These are phyloP conservation scores for Tubosaeta brunneosetosa DNA, from an alignment of 768 basidiomycete genomes.

Conservation along the genomic window DNA sequence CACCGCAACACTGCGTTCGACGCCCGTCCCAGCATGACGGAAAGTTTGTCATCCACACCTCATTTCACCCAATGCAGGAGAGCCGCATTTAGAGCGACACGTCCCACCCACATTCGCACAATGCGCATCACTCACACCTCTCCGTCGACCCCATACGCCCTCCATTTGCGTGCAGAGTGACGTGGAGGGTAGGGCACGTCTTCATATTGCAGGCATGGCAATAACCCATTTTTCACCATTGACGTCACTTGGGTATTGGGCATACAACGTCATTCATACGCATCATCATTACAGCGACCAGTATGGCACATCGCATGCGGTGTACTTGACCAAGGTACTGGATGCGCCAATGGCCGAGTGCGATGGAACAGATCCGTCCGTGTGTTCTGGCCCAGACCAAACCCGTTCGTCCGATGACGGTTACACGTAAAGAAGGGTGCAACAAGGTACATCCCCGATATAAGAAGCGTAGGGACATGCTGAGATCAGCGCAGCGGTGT, in stretches of 20 bases:
- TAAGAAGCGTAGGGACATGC: neutral
- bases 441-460: neutral
- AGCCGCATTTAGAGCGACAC: too few species aligned
- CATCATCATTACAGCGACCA: neutral
- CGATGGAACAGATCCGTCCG: conserved; percentile 6
- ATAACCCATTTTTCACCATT: neutral
- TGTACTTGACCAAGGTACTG: neutral
- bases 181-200: too few species aligned
- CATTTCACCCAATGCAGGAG: too few species aligned
- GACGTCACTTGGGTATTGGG: neutral
- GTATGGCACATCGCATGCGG: neutral
- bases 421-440: conserved; percentile 1
- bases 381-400: neutral
- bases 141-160: too few species aligned
- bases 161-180: too few species aligned
- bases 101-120: too few species aligned
- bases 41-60: too few species aligned
- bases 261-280: neutral
- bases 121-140: too few species aligned
- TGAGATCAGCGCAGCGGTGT: neutral
- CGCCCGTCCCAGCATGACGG: too few species aligned
- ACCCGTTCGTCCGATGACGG: neutral
- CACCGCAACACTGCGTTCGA: too few species aligned
- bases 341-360: neutral
- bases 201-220: too few species aligned